Percentiles rank a stretch among this genome's conserved stretches.
phyloP scores from a whole-genome alignment of 257 asterid species.

The Solanum virginianum region DNA sequence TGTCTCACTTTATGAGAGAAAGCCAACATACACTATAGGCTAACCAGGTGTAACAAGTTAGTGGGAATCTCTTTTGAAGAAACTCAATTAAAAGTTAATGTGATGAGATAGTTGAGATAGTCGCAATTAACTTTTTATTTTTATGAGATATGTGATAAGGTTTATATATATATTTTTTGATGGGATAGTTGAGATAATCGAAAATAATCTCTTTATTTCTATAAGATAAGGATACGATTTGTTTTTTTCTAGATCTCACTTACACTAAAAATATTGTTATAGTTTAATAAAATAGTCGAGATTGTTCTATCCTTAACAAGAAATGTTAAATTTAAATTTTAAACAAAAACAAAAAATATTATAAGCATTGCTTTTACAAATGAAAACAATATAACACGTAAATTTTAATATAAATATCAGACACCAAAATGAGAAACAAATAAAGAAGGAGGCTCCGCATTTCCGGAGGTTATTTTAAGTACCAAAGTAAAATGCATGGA shows the following conservation, averaged over 20 bases:
- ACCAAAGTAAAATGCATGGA: not conserved
- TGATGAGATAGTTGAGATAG: not conserved
- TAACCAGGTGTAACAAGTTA: not conserved
- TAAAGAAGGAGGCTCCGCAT: not conserved
- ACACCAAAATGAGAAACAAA: accelerated
- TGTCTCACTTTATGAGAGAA: not conserved
- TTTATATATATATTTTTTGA: no score
- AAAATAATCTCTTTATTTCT: no score
- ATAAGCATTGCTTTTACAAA: not conserved
- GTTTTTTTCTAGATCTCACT: no score
- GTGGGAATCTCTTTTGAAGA: not conserved
- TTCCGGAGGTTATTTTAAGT: not conserved
- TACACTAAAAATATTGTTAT: no score
- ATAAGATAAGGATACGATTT: no score
- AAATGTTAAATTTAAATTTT: not conserved
- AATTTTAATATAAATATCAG: not conserved
- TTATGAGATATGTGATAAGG: no score
- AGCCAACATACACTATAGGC: not conserved
- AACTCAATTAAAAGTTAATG: not conserved
- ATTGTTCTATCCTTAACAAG: not conserved
- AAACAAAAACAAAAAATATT: no score
- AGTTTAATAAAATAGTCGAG: no score
- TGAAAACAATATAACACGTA: accelerated
- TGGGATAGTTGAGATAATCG: no score
- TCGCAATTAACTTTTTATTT: accelerated